A percentile compares a stretch with the other conserved stretches of the same genome.
Evolutionary conservation across 1,139 yeast species (phyloP).

Genomic region (Saccharomyces uvarum): DNA sequence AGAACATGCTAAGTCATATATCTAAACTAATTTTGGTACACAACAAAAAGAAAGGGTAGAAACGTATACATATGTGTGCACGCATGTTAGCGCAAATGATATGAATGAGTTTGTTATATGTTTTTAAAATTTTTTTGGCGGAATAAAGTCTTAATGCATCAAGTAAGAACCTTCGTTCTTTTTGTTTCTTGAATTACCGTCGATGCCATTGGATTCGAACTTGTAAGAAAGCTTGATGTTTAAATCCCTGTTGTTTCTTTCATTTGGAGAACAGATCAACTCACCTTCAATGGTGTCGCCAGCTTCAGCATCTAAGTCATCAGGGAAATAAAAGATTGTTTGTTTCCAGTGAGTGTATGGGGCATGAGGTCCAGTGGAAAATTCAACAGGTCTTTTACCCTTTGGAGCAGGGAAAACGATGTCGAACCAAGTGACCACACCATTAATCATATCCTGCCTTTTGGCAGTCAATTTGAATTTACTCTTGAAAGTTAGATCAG

Average conservation of each 20-base stretch:
- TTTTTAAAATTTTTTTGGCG: not conserved
- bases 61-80: not conserved
- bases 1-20: not conserved
- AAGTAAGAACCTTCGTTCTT: slow-evolving; percentile 26
- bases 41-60: not conserved
- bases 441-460: slow-evolving; percentile 78
- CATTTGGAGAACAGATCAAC: slow-evolving; percentile 70
- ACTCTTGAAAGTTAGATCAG: slow-evolving; percentile 67
- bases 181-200: slow-evolving; percentile 46
- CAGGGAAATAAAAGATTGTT: slow-evolving; percentile 84
- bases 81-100: not conserved
- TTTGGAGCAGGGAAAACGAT: slow-evolving; percentile 70
- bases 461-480: slow-evolving; percentile 64
- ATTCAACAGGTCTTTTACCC: slow-evolving; percentile 45
- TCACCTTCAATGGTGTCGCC: slow-evolving; percentile 72
- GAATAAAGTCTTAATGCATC: slow-evolving; percentile 25
- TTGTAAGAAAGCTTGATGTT: slow-evolving; percentile 55
- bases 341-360: slow-evolving; percentile 95
- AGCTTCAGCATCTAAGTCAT: slow-evolving; percentile 66
- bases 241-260: slow-evolving; percentile 72
- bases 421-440: slow-evolving; percentile 90
- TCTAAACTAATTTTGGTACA: not conserved
- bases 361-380: slow-evolving; percentile 77
- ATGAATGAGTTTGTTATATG: not conserved
- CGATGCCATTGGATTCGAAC: slow-evolving; percentile 47